Conservation (phyloP, 306 rosid genomes). For the Casuarina cunninghamiana region DNA sequence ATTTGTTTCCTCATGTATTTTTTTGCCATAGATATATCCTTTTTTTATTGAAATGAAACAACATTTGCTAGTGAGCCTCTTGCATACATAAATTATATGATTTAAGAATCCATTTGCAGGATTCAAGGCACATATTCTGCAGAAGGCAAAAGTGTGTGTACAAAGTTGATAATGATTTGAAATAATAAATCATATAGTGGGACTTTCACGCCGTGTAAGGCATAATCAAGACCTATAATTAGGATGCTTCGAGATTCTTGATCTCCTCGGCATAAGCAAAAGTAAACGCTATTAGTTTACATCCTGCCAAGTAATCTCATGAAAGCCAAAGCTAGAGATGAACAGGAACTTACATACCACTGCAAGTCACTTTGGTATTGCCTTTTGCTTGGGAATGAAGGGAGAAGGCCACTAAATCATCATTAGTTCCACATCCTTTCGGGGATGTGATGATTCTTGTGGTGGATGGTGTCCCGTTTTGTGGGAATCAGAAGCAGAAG, state of each 20-base stretch:
- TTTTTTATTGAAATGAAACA: too few species aligned
- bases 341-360: not conserved
- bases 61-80: too few species aligned
- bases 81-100: not conserved
- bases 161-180: conserved; percentile 8
- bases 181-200: not conserved
- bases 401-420: conserved; percentile 30
- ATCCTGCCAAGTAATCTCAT: not conserved
- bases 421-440: conserved; percentile 37
- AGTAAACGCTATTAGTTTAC: not conserved
- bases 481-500: too few species aligned
- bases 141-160: too few species aligned
- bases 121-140: conserved; percentile 37
- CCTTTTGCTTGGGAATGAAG: conserved; percentile 54
- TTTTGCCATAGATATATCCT: too few species aligned
- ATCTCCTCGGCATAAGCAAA: not conserved
- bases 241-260: conserved; percentile 22
- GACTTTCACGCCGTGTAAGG: not conserved
- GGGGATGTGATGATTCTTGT: conserved; percentile 34
- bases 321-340: not conserved
- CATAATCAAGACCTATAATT: conserved; percentile 16
- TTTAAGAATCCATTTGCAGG: conserved; percentile 31
- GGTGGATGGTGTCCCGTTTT: not conserved
- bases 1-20: too few species aligned
- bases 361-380: conserved; percentile 4